Evolutionary conservation across 768 basidiomycete species (phyloP).

Genomic region (Trametes meyenii): DNA sequence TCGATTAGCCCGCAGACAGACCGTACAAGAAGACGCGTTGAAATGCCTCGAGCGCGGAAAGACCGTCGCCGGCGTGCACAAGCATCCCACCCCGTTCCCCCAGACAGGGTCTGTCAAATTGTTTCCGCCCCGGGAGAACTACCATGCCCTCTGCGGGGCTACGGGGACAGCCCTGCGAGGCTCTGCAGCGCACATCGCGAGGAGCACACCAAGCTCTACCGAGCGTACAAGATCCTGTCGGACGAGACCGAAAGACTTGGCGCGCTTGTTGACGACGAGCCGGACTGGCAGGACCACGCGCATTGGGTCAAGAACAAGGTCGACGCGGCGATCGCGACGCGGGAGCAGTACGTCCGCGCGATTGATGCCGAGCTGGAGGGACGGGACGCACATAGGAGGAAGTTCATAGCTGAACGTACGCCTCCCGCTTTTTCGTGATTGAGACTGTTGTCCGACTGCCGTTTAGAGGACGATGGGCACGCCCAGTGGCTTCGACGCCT

Average conservation of each 20-base stretch:
- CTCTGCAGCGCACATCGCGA: background rate
- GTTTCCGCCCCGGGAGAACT: background rate
- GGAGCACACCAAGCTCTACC: background rate
- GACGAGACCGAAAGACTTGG: background rate
- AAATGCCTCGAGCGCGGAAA: too few species aligned
- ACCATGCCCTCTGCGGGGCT: background rate
- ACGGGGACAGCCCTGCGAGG: background rate
- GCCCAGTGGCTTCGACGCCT: background rate
- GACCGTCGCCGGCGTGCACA: too few species aligned
- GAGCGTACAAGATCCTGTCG: slow-evolving; percentile 4
- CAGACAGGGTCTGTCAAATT: background rate
- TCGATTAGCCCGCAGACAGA: too few species aligned
- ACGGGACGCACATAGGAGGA: background rate
- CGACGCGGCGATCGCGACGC: background rate
- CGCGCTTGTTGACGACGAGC: background rate
- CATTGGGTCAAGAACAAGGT: background rate
- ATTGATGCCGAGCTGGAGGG: background rate
- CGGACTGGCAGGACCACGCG: background rate
- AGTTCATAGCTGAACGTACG: background rate
- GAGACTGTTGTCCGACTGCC: background rate
- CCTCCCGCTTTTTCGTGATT: too few species aligned
- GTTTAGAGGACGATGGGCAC: slow-evolving; percentile 1
- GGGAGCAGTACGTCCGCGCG: background rate
- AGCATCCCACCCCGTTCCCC: background rate
- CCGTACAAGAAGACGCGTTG: too few species aligned